Percentiles rank a stretch among this genome's conserved stretches.
These are phyloP conservation scores for Hanseniaspora nectarophila DNA, from an alignment of 805 yeast species.

Conservation along the genomic window DNA sequence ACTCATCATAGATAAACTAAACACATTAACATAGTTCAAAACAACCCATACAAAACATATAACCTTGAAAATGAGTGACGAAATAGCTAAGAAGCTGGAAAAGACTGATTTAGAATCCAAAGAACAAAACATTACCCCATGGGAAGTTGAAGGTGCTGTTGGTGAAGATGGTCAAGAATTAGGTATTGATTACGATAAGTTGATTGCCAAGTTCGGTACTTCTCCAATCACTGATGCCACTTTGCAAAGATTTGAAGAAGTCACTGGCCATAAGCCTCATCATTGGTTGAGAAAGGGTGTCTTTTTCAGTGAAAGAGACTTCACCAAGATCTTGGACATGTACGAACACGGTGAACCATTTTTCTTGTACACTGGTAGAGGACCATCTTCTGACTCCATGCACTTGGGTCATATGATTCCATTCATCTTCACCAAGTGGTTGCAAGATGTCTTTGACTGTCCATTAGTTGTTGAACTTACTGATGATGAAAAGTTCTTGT, in stretches of 20 bases:
- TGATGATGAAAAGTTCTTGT: constrained; percentile 92
- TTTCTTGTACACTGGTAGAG: constrained; percentile 93
- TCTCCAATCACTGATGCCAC: constrained; percentile 56
- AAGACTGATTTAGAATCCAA: constrained; percentile 17
- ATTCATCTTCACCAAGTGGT: constrained; percentile 90
- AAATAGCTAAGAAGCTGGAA: constrained; percentile 20
- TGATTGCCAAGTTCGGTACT: constrained; percentile 82
- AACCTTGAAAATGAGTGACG: constrained; percentile 1
- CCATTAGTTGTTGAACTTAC: constrained; percentile 90
- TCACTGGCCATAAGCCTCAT: constrained; percentile 88
- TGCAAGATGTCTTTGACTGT: constrained; percentile 93
- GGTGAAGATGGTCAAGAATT: constrained; percentile 79
- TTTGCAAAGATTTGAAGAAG: constrained; percentile 57
- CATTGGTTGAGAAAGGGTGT: constrained; percentile 80
- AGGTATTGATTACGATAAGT: constrained; percentile 82
- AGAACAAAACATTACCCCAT: constrained; percentile 72
- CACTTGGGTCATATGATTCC: constrained; percentile 97
- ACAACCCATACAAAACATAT: background rate
- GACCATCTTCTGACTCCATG: constrained; percentile 88
- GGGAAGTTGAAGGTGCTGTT: constrained; percentile 99
- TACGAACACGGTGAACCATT: constrained; percentile 93
- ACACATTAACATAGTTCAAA: no score
- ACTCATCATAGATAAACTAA: no score
- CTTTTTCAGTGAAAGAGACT: constrained; percentile 85
- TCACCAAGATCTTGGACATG: constrained; percentile 62